These are phyloP conservation scores for Globisporangium nodosum DNA, from an alignment of 352 stramenopile genomes.

Conservation along the genomic window DNA sequence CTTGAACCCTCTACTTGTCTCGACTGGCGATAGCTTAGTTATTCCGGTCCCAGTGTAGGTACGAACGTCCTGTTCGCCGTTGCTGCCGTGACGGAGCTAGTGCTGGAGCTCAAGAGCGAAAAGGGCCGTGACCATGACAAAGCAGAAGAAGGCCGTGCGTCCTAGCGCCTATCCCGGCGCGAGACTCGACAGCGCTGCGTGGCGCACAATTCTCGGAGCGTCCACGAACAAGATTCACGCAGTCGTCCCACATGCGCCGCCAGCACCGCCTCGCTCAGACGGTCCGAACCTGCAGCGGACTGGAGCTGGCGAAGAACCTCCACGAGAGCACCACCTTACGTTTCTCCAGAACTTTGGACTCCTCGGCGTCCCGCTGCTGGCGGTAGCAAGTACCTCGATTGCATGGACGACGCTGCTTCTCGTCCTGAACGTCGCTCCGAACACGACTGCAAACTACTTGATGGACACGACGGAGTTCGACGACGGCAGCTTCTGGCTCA, in stretches of 20 bases:
- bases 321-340: slow-evolving; percentile 10
- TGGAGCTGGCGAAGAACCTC: neutral
- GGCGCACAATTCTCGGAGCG: slow-evolving; percentile 2
- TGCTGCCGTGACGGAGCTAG: too few species aligned
- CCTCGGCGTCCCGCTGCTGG: slow-evolving; percentile 19
- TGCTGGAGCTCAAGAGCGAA: too few species aligned
- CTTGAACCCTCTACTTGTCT: too few species aligned
- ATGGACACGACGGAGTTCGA: slow-evolving; percentile 49
- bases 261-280: neutral
- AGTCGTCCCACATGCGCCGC: neutral
- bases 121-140: neutral
- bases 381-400: slow-evolving; percentile 17
- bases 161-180: slow-evolving; percentile 9
- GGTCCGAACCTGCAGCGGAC: neutral
- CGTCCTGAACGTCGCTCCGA: slow-evolving; percentile 32
- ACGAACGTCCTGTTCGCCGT: too few species aligned
- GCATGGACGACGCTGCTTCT: slow-evolving; percentile 32
- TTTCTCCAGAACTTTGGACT: slow-evolving; percentile 26
- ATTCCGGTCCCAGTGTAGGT: too few species aligned
- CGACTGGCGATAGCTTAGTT: too few species aligned
- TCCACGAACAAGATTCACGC: neutral
- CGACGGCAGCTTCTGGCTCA: slow-evolving; percentile 40
- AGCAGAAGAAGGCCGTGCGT: slow-evolving; percentile 5
- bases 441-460: slow-evolving; percentile 31
- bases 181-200: slow-evolving; percentile 4